Base-by-base conservation (phyloP, 257 asterid species). In the Cordia subcordata region DNA sequence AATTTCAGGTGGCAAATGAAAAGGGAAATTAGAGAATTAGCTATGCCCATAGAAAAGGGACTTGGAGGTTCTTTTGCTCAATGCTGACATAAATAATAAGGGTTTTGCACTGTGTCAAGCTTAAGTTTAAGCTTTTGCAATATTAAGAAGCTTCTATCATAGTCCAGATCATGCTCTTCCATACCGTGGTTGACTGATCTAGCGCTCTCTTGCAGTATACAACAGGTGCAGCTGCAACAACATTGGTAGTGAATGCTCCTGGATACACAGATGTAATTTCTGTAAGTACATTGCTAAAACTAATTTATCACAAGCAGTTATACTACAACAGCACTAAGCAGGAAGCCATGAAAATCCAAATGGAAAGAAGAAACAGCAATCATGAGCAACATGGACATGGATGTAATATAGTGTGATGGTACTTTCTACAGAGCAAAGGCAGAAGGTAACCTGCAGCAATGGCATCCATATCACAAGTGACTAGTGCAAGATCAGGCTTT, bases 161-260 rank as follows among this genome's bases (percentile, higher is more conserved):
- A 52, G 18, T 10, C 9, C 10, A 20, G 22, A 13, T 52, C 23
- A 13, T 5, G 23, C 57, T 50, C 49, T 21, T 39, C 49, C 96
- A 61, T 83, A 93, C 99, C 78, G 88, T 93, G 57, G 70, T 55
- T 12, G 94, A 93, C 46, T 64, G 77, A 72, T 81, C 83, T 62
- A 93, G 76, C 19, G 82, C 86, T 49, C 72, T 75, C 70, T 85
- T 93, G 78, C 97, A 89, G 72, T 93, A 89, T 47, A 89, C 14
- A 60, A 93, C 96, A 37, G 97, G 99, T 54, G 99, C 97, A 70
- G 99, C 97, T 65, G 99, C 97, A 63, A 93, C 97, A 59, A 89
- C 85, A 67, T 89, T 93, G 44, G 77, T 83, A 40, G 97, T 93
- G 63, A 93, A 93, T 54, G 94, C 78, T 68, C 99, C 99, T 93